phyloP scores from a whole-genome alignment of 23 red algal genomes.

The Gracilaria gracilis region DNA sequence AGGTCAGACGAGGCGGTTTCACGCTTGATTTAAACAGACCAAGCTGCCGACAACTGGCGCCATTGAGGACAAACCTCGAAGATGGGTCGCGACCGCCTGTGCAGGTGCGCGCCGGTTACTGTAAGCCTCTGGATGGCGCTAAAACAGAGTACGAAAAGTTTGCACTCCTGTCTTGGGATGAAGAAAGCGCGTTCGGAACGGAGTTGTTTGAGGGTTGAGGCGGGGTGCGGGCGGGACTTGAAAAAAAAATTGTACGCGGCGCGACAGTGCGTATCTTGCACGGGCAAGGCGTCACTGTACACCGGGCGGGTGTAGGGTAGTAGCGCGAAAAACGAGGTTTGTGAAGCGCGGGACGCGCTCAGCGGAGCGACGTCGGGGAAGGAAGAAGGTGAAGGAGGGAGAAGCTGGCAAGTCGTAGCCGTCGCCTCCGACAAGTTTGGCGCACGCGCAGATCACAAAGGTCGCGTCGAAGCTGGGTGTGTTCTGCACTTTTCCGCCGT shows the following conservation, averaged over 20 bases:
- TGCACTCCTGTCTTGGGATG: neutral
- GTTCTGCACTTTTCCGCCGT: neutral
- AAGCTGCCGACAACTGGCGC: conserved; percentile 29
- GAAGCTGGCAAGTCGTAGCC: neutral
- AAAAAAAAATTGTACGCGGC: neutral
- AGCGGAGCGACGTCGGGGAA: neutral
- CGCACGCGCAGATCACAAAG: neutral
- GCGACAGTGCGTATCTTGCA: neutral
- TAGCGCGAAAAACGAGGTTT: neutral
- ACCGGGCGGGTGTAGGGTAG: neutral
- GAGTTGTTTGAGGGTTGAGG: neutral
- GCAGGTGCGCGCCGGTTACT: conserved; percentile 21
- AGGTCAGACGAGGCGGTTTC: conserved; percentile 8
- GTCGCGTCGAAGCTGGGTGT: neutral
- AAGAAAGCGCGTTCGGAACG: neutral
- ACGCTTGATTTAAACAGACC: conserved; percentile 27
- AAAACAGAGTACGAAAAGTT: neutral
- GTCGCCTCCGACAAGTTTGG: conserved; percentile 24
- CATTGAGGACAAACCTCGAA: conserved; percentile 26
- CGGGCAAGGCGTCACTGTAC: neutral
- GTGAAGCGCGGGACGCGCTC: neutral
- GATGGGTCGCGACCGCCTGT: neutral
- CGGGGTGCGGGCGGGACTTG: neutral
- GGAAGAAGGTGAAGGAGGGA: neutral
- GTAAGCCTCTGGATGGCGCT: conserved; percentile 4